Conservation (phyloP, 1,139 yeast genomes). For the Spathaspora sp. region DNA sequence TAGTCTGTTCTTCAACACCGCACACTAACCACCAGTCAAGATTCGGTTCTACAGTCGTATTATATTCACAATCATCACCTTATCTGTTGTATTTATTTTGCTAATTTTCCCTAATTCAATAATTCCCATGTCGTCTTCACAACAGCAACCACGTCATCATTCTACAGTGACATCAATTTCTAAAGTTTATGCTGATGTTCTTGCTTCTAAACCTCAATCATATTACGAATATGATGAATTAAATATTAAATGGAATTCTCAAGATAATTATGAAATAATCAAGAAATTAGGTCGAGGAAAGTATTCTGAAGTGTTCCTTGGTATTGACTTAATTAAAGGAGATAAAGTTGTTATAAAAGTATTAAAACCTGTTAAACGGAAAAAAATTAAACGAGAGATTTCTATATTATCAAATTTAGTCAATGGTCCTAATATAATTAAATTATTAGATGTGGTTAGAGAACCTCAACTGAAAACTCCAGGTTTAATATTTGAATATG, state of each 20-base stretch:
- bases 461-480: slow-evolving; percentile 93
- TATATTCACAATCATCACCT: not conserved
- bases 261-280: slow-evolving; percentile 47
- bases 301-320: slow-evolving; percentile 48
- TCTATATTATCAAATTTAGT: slow-evolving; percentile 86
- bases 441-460: slow-evolving; percentile 80
- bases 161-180: slow-evolving; percentile 32
- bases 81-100: slow-evolving; percentile 8
- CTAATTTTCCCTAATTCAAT: slow-evolving; percentile 7
- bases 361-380: slow-evolving; percentile 93
- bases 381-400: slow-evolving; percentile 94
- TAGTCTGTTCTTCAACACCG: not conserved
- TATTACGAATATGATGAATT: slow-evolving; percentile 51
- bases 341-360: slow-evolving; percentile 81
- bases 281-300: slow-evolving; percentile 50
- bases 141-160: slow-evolving; percentile 6
- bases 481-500: slow-evolving; percentile 87
- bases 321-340: slow-evolving; percentile 32
- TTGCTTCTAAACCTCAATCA: slow-evolving; percentile 42
- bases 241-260: slow-evolving; percentile 46
- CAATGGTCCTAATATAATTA: slow-evolving; percentile 83
- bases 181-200: slow-evolving; percentile 44
- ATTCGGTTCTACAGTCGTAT: slow-evolving; percentile 8
- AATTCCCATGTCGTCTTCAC: slow-evolving; percentile 11
- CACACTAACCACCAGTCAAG: not conserved